Evolutionary conservation across 2,329 filamentous ascomycete genomes (phyloP).

Genomic region (Pseudocercospora pini-densiflorae): DNA sequence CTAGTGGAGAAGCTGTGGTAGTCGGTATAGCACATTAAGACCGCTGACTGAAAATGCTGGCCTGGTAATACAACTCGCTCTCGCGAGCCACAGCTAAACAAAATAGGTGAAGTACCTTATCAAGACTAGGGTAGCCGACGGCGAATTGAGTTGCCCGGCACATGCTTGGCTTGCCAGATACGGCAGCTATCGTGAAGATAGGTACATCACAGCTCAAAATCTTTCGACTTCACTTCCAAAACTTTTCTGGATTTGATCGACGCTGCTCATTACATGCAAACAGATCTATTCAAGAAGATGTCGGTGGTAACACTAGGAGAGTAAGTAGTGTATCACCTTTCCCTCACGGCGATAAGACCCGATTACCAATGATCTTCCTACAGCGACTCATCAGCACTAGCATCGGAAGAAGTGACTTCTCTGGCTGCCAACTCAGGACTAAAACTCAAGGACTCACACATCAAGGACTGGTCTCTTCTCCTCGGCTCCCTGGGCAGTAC

Average conservation of each 20-base stretch:
- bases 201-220: background rate
- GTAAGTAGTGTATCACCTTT: background rate
- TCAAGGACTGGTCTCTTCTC: conserved; percentile 26
- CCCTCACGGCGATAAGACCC: background rate
- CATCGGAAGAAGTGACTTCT: conserved; percentile 12
- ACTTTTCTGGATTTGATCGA: background rate
- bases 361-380: background rate
- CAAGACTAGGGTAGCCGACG: background rate
- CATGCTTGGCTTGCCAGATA: background rate
- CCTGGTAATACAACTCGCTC: background rate
- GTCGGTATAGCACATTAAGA: background rate
- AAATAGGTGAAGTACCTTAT: conserved; percentile 7
- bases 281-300: conserved; percentile 1
- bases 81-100: background rate
- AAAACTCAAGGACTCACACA: conserved; percentile 17
- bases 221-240: background rate
- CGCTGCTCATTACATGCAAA: background rate
- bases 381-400: conserved; percentile 15
- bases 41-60: background rate
- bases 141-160: conserved; percentile 10
- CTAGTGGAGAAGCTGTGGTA: background rate
- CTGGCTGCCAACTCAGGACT: conserved; percentile 21
- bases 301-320: conserved; percentile 14
- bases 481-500: conserved; percentile 24
- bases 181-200: background rate